phyloP scores from a whole-genome alignment of 495 filamentous ascomycete species.

The Penicillium parvum region DNA sequence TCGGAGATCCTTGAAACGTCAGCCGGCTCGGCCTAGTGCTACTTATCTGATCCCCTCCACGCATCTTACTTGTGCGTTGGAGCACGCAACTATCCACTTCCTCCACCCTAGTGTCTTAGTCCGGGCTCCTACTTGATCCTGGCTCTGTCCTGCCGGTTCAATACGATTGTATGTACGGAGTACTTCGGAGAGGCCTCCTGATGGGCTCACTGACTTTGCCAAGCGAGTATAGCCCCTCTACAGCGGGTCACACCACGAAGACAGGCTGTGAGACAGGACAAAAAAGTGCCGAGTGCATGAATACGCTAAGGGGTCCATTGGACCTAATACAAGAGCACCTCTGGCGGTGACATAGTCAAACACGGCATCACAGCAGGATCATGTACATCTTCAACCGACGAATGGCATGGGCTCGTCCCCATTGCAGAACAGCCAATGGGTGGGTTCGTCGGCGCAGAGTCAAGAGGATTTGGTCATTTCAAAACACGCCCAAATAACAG shows the following conservation, averaged over 20 bases:
- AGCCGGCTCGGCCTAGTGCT: conserved; percentile 18
- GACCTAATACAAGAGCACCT: not conserved
- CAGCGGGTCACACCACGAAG: conserved; percentile 5
- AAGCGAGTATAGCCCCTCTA: not conserved
- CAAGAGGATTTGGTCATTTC: conserved; percentile 40
- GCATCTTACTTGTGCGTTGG: conserved; percentile 22
- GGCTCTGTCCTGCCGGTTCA: conserved; percentile 9
- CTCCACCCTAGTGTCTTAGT: conserved; percentile 22
- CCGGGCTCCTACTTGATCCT: conserved; percentile 3
- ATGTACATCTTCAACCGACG: conserved; percentile 44
- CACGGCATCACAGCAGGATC: conserved; percentile 41
- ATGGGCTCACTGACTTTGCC: conserved; percentile 2
- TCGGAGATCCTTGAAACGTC: conserved; percentile 19
- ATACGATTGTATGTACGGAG: not conserved
- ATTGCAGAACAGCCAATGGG: conserved; percentile 5
- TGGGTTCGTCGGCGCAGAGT: conserved; percentile 27
- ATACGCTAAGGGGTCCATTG: not conserved
- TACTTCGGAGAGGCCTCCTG: conserved; percentile 1
- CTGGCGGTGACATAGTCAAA: conserved; percentile 31
- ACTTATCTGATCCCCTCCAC: conserved; percentile 28
- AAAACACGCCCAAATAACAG: conserved; percentile 38
- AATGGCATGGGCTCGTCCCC: conserved; percentile 18
- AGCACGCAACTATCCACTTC: conserved; percentile 23
- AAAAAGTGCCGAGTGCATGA: not conserved
- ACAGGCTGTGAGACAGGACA: too few species aligned